Conservation (phyloP, 306 rosid genomes). For the Cyclanthera cordifolia region DNA sequence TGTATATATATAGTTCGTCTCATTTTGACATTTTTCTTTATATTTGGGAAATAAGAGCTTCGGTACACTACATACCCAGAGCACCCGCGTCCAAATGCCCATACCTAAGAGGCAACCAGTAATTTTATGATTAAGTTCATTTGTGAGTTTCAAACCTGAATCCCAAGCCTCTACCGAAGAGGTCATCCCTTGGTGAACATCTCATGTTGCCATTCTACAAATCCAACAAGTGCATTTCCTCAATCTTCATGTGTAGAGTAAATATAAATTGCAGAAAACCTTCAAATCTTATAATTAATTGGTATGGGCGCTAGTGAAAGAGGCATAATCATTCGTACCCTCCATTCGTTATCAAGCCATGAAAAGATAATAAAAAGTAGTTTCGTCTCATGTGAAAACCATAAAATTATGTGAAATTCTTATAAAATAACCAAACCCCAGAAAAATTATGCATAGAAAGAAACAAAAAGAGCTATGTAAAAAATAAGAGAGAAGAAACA, state of each 20-base stretch:
- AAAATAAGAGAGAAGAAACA: neutral
- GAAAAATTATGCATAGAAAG: neutral
- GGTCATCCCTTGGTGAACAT: neutral
- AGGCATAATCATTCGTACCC: neutral
- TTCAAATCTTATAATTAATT: neutral
- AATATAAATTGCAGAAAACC: neutral
- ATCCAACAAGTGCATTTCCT: neutral
- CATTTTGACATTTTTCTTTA: too few relatives aligned
- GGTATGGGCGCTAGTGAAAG: neutral
- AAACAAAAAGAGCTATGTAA: neutral
- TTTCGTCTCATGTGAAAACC: neutral
- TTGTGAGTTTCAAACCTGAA: too few relatives aligned
- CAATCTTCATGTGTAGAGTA: neutral
- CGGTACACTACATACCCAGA: too few relatives aligned
- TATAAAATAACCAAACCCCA: neutral
- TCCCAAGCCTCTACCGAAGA: too few relatives aligned
- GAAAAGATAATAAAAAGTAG: neutral
- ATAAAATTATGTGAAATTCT: neutral
- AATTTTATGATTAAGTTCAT: too few relatives aligned
- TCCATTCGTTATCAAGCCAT: neutral
- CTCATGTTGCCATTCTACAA: neutral
- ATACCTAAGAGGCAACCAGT: too few relatives aligned
- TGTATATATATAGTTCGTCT: too few relatives aligned
- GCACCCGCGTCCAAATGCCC: too few relatives aligned
- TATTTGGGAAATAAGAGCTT: too few relatives aligned